Conservation (phyloP, 192 early-diverging fungal genomes). For the Rhizophagus sp. region DNA sequence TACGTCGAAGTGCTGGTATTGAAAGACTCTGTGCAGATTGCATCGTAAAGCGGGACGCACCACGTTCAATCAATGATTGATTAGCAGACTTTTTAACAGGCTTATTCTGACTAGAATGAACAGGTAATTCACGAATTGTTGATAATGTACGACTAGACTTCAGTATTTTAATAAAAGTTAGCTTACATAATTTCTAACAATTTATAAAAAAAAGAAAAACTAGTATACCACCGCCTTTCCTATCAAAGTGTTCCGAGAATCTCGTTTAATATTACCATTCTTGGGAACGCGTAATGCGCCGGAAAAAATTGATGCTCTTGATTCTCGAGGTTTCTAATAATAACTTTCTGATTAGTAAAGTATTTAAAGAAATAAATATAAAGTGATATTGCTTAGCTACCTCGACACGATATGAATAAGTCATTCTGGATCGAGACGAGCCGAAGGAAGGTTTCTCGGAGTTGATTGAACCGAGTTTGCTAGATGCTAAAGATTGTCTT, state of each 20-base stretch:
- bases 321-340: conserved; percentile 2
- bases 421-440: not conserved
- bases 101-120: not conserved
- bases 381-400: not conserved
- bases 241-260: not conserved
- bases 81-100: not conserved
- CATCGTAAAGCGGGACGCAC: not conserved
- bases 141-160: not conserved
- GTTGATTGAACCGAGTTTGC: not conserved
- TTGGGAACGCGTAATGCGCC: conserved; percentile 6
- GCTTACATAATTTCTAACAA: not conserved
- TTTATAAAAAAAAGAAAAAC: not conserved
- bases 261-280: not conserved
- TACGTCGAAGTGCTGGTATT: not conserved
- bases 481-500: not conserved
- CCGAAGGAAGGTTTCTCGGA: not conserved
- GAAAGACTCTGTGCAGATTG: not conserved
- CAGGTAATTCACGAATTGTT: not conserved
- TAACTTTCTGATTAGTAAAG: not conserved
- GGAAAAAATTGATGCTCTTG: not conserved
- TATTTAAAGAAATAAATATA: not conserved
- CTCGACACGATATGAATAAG: conserved; percentile 12
- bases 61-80: not conserved
- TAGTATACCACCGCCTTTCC: not conserved
- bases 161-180: not conserved